These are phyloP conservation scores for Coffea humblotiana DNA, from an alignment of 305 asterid genomes.

Conservation along the genomic window DNA sequence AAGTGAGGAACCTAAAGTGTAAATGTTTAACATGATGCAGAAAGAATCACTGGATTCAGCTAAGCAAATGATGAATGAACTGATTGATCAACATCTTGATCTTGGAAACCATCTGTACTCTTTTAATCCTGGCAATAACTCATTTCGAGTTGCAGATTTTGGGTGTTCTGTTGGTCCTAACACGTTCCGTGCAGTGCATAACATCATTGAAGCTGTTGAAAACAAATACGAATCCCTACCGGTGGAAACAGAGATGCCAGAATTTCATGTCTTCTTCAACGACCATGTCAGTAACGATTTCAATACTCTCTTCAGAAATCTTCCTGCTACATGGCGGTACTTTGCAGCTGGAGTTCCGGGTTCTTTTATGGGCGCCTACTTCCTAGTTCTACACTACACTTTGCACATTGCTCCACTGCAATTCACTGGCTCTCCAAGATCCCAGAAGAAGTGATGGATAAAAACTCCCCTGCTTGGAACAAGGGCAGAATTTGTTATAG, in stretches of 20 bases:
- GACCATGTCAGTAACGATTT: constrained; percentile 23
- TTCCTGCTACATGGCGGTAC: neutral
- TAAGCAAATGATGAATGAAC: constrained; percentile 6
- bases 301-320: constrained; percentile 18
- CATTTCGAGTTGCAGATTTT: constrained; percentile 15
- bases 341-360: constrained; percentile 21
- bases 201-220: constrained; percentile 6
- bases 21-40: too few relatives aligned
- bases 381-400: constrained; percentile 13
- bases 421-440: constrained; percentile 23
- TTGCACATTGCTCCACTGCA: constrained; percentile 23
- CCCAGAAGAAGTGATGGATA: constrained; percentile 11
- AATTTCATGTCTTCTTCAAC: constrained; percentile 20
- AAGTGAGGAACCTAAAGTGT: neutral
- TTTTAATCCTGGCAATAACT: constrained; percentile 1
- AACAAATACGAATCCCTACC: neutral
- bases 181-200: constrained; percentile 11
- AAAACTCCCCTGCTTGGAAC: constrained; percentile 15
- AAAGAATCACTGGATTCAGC: too few relatives aligned
- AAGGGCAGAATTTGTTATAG: constrained; percentile 22
- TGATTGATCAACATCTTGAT: constrained; percentile 7
- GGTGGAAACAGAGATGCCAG: neutral
- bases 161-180: constrained; percentile 26
- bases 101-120: neutral
- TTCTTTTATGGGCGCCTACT: constrained; percentile 16